phyloP scores from a whole-genome alignment of 257 asterid genomes.

The Echium plantagineum region DNA sequence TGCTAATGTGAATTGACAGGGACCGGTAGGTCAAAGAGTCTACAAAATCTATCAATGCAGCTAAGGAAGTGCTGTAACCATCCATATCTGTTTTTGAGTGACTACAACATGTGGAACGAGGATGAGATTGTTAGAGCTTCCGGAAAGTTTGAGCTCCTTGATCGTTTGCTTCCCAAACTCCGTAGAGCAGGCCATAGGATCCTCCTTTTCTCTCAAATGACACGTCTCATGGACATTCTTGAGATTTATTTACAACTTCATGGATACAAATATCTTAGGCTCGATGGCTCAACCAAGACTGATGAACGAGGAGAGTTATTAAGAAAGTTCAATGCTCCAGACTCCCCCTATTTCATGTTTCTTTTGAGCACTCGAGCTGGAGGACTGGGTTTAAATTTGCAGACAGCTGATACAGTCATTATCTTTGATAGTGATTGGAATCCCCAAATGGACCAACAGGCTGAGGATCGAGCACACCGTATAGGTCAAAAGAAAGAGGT shows the following conservation, averaged over 20 bases:
- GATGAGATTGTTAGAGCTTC: conserved; percentile 80
- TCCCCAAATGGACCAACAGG: conserved; percentile 99
- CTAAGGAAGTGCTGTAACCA: conserved; percentile 96
- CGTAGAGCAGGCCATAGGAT: conserved; percentile 81
- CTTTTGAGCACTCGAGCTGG: conserved; percentile 98
- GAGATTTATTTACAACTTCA: conserved; percentile 73
- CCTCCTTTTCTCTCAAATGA: conserved; percentile 98
- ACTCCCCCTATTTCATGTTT: conserved; percentile 89
- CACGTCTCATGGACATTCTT: conserved; percentile 85
- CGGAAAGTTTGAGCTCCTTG: conserved; percentile 94
- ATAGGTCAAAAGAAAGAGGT: conserved; percentile 99
- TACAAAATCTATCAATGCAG: conserved; percentile 87
- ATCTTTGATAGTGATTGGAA: conserved; percentile 99
- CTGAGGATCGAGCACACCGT: conserved; percentile 98
- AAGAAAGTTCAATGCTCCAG: conserved; percentile 79
- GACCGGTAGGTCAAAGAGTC: conserved; percentile 57
- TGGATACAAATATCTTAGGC: conserved; percentile 74
- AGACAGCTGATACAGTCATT: conserved; percentile 91
- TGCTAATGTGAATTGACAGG: conserved; percentile 43
- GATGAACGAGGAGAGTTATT: conserved; percentile 77
- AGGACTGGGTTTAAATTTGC: conserved; percentile 96
- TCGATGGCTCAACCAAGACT: conserved; percentile 90
- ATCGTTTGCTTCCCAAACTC: conserved; percentile 89
- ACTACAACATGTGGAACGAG: conserved; percentile 46
- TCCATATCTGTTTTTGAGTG: conserved; percentile 67